Evolutionary conservation across 2,329 filamentous ascomycete species (phyloP).

Genomic region (Hypoxylon sp.): DNA sequence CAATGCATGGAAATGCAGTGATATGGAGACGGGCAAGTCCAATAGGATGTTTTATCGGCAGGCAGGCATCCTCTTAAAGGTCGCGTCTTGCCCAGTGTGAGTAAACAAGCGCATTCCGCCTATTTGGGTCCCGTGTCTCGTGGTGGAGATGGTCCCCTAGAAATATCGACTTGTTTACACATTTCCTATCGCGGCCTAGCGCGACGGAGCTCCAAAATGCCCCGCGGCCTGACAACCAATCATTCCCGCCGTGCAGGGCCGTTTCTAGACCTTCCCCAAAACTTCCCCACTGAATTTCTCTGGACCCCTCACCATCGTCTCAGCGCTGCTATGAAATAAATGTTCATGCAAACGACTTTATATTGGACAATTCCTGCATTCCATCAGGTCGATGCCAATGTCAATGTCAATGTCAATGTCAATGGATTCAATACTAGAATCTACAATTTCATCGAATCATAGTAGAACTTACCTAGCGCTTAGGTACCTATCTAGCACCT

Average conservation of each 20-base stretch:
- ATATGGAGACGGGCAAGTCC: slow-evolving; percentile 19
- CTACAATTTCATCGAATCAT: no score
- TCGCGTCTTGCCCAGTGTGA: slow-evolving; percentile 37
- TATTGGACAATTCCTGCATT: background rate
- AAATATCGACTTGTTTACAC: slow-evolving; percentile 59
- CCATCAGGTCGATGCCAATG: background rate
- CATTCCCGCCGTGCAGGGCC: slow-evolving; percentile 10
- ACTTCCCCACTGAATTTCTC: slow-evolving; percentile 12
- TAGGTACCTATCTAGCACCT: no score
- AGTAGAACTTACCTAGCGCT: no score
- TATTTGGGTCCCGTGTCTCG: slow-evolving; percentile 22
- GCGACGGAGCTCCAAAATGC: slow-evolving; percentile 27
- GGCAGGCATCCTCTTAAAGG: slow-evolving; percentile 27
- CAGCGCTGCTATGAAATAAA: background rate
- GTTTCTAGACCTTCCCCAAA: slow-evolving; percentile 18
- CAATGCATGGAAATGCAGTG: slow-evolving; percentile 26
- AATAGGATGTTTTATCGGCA: slow-evolving; percentile 36
- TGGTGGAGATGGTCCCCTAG: slow-evolving; percentile 29
- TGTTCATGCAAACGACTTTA: background rate
- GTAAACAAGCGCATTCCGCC: slow-evolving; percentile 31
- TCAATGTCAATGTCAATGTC: background rate
- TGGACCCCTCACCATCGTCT: background rate
- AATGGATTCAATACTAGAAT: background rate
- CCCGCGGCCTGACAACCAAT: slow-evolving; percentile 47
- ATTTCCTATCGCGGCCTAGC: slow-evolving; percentile 58